These are phyloP conservation scores for Aspergillus luchuensis DNA, from an alignment of 2,329 filamentous ascomycete species.

Conservation along the genomic window DNA sequence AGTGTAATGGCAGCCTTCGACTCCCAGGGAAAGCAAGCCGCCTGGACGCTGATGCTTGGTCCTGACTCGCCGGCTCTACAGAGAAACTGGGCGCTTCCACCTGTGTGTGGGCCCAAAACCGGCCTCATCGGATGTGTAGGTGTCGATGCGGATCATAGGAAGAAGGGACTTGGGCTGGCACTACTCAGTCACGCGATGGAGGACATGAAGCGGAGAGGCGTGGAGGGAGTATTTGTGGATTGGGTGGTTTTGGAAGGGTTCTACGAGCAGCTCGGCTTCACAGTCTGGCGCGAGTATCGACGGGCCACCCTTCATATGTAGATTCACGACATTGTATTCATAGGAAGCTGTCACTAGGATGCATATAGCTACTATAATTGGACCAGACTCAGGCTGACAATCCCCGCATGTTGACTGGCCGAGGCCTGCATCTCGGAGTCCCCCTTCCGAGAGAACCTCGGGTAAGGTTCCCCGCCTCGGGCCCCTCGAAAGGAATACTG, in stretches of 20 bases:
- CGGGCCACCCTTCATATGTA: constrained; percentile 20
- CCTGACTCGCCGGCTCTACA: constrained; percentile 34
- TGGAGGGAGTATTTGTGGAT: constrained; percentile 49
- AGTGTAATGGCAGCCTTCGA: constrained; percentile 49
- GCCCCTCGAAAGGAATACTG: neutral
- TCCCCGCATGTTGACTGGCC: neutral
- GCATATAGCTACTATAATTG: neutral
- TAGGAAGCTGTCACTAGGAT: neutral
- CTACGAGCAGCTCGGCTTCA: constrained; percentile 49
- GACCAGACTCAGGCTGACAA: neutral
- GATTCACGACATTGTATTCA: neutral
- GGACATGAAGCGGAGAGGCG: constrained; percentile 45
- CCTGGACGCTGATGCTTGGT: constrained; percentile 50
- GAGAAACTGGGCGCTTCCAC: constrained; percentile 44
- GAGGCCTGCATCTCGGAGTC: neutral
- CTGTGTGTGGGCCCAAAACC: constrained; percentile 43
- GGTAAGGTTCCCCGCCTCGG: neutral
- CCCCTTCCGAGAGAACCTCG: neutral
- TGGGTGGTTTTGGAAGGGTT: constrained; percentile 47
- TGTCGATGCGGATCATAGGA: constrained; percentile 41
- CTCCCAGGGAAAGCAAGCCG: constrained; percentile 41
- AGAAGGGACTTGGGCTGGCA: constrained; percentile 45
- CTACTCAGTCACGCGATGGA: constrained; percentile 48
- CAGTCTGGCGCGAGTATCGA: constrained; percentile 44
- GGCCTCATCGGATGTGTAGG: constrained; percentile 51